Evolutionary conservation across 2,329 filamentous ascomycete genomes (phyloP), one percentile per base, ranked within the genome.

Genomic region (Penicillium sp.): DNA sequence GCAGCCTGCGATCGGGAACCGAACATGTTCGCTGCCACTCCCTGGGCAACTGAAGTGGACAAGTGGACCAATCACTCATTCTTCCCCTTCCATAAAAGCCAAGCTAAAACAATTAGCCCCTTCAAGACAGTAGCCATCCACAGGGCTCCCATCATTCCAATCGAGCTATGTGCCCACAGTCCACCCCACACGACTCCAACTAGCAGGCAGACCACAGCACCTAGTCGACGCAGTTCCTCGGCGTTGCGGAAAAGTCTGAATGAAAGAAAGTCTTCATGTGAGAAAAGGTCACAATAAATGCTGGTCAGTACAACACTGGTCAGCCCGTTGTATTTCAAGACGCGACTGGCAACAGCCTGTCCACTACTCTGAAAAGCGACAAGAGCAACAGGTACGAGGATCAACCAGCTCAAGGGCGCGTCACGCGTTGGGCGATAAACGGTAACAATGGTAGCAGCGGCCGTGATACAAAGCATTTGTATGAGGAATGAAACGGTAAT

Each of bases 231-330:
- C 68, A 85, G 84, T 48, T 84, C 73, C 68, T 86, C 83, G 0
- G 78, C 70, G 55, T 85, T 82, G 2, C 71, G 66, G 13, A 71
- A 58, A 2, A 76, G 58, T 2, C 65, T 69, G 0, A 70, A 61
- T 1, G 71, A 71, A 5, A 84, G 71, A n/a, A 86, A 59, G 9
- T 78, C 76, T 10, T 79, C 75, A 66, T 91, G 89, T 1, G 86
- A 89, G 64, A 91, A 91, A 21, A 93, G 69, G 70, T 93, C 90
- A 69, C 89, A 92, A 76, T 93, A 93, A 60, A 90, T 86, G 69
- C 88, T 91, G 1, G 90, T 93, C 57, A 95, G 74, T 3, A 93
- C 90, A 16, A 92, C 90, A 59, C 88, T 91, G 0, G 90, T 92
- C 21, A 93, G 76, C 2, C 86, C 85, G 56, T 86, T 86, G 68